phyloP scores from a whole-genome alignment of 805 yeast genomes.

The Komagataella mondaviorum region DNA sequence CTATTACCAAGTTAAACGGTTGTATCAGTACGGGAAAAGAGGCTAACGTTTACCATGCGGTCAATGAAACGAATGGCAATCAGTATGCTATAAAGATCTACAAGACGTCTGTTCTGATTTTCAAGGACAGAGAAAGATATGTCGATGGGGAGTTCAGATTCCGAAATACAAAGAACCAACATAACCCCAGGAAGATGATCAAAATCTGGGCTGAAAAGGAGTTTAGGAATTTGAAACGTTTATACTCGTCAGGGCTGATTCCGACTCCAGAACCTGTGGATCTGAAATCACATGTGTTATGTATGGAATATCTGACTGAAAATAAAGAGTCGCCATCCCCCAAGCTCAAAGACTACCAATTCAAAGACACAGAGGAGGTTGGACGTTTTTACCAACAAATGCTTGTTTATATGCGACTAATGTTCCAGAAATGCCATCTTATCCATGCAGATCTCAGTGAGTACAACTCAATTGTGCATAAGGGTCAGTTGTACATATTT shows the following conservation, averaged over 20 bases:
- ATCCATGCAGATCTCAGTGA: slow-evolving; percentile 97
- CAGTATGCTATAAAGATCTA: slow-evolving; percentile 87
- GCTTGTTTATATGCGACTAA: slow-evolving; percentile 71
- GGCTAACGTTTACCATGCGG: slow-evolving; percentile 93
- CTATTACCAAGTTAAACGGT: slow-evolving; percentile 78
- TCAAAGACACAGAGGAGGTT: slow-evolving; percentile 52
- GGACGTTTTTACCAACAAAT: slow-evolving; percentile 62
- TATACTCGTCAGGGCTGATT: slow-evolving; percentile 53
- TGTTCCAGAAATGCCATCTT: slow-evolving; percentile 78
- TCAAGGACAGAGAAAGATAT: slow-evolving; percentile 90
- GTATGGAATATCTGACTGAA: slow-evolving; percentile 78
- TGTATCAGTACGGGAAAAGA: slow-evolving; percentile 96
- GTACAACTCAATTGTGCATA: slow-evolving; percentile 81
- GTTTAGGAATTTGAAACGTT: slow-evolving; percentile 80
- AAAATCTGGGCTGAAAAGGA: slow-evolving; percentile 98
- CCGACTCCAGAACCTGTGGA: slow-evolving; percentile 93
- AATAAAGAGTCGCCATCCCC: slow-evolving; percentile 90
- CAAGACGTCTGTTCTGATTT: slow-evolving; percentile 93
- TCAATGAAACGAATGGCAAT: slow-evolving; percentile 24
- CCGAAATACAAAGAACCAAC: slow-evolving; percentile 70
- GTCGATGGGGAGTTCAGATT: slow-evolving; percentile 95
- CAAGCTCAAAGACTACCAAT: slow-evolving; percentile 71
- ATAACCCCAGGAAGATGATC: slow-evolving; percentile 95
- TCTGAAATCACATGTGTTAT: slow-evolving; percentile 77
- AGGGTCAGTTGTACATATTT: slow-evolving; percentile 66